Evolutionary conservation across 768 basidiomycete species (phyloP).

Genomic region (Collybiopsis luxurians): DNA sequence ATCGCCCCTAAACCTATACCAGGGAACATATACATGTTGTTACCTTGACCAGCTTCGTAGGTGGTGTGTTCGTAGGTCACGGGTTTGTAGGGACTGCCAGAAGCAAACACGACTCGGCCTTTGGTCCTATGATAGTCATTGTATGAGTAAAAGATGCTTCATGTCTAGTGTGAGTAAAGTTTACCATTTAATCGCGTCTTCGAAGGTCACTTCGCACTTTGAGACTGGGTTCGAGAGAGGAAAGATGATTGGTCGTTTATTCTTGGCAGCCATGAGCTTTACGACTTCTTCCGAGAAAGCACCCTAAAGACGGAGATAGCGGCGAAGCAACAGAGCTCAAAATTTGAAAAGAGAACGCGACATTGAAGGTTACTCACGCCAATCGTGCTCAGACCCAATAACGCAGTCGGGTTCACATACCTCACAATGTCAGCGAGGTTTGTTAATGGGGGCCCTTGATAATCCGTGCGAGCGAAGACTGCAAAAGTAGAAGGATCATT

Average conservation of each 20-base stretch:
- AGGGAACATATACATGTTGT: slow-evolving; percentile 76
- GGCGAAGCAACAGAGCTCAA: not conserved
- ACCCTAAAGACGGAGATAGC: slow-evolving; percentile 19
- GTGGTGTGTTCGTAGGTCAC: slow-evolving; percentile 44
- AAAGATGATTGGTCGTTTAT: slow-evolving; percentile 76
- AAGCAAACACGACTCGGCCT: slow-evolving; percentile 68
- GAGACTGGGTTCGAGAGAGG: slow-evolving; percentile 75
- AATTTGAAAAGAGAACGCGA: not conserved
- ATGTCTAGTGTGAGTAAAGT: slow-evolving; percentile 6
- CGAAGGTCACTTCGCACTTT: slow-evolving; percentile 58
- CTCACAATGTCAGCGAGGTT: slow-evolving; percentile 60
- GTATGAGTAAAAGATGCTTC: not conserved
- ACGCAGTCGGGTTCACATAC: slow-evolving; percentile 72
- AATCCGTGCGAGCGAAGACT: slow-evolving; percentile 75
- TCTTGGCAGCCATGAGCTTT: slow-evolving; percentile 58
- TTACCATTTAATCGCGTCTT: slow-evolving; percentile 58
- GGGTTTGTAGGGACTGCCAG: slow-evolving; percentile 66
- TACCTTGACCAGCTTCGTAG: slow-evolving; percentile 72
- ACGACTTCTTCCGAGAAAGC: slow-evolving; percentile 69
- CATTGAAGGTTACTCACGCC: slow-evolving; percentile 24
- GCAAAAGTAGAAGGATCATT: slow-evolving; percentile 27
- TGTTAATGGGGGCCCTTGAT: slow-evolving; percentile 42
- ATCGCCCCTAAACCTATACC: slow-evolving; percentile 63
- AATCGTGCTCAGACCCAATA: slow-evolving; percentile 70
- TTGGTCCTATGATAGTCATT: slow-evolving; percentile 42